These are phyloP conservation scores for Claviceps sp. DNA, from an alignment of 2,329 filamentous ascomycete genomes.

Conservation along the genomic window DNA sequence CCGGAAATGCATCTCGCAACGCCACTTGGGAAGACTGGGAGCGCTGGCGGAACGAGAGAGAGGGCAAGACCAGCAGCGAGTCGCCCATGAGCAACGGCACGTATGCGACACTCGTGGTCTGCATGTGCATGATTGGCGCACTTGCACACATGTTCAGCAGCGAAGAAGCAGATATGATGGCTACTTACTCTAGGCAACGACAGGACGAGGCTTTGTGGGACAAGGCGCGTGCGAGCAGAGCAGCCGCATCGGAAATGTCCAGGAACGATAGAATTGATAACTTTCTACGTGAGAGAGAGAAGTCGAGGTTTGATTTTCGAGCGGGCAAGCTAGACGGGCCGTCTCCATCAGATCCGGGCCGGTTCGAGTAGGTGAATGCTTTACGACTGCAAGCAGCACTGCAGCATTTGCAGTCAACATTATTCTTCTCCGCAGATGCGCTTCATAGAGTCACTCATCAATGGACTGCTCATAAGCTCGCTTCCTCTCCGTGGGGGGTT, in stretches of 20 bases:
- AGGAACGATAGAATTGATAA: slow-evolving; percentile 58
- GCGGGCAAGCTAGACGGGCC: slow-evolving; percentile 18
- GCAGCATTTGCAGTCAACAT: too few relatives aligned
- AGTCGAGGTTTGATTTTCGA: slow-evolving; percentile 19
- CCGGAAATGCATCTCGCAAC: slow-evolving; percentile 46
- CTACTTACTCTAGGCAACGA: slow-evolving; percentile 52
- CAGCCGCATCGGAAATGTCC: slow-evolving; percentile 36
- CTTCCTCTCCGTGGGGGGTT: too few relatives aligned
- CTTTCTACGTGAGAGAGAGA: slow-evolving; percentile 64
- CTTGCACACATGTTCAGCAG: slow-evolving; percentile 54
- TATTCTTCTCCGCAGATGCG: not conserved
- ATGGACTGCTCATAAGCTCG: too few relatives aligned
- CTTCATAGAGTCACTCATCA: too few relatives aligned
- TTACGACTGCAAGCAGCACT: not conserved
- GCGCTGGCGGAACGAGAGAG: slow-evolving; percentile 50
- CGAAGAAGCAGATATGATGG: slow-evolving; percentile 30
- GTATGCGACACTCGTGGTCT: slow-evolving; percentile 57
- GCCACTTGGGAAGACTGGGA: slow-evolving; percentile 99
- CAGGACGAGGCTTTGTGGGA: slow-evolving; percentile 53
- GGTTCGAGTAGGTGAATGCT: not conserved
- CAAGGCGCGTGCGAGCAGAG: slow-evolving; percentile 38
- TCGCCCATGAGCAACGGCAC: slow-evolving; percentile 65
- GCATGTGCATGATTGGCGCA: slow-evolving; percentile 55
- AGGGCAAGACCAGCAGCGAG: slow-evolving; percentile 30
- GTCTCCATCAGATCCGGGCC: slow-evolving; percentile 6